Base-by-base conservation (phyloP, 768 basidiomycete genomes). In the Tricholoma sp. region DNA sequence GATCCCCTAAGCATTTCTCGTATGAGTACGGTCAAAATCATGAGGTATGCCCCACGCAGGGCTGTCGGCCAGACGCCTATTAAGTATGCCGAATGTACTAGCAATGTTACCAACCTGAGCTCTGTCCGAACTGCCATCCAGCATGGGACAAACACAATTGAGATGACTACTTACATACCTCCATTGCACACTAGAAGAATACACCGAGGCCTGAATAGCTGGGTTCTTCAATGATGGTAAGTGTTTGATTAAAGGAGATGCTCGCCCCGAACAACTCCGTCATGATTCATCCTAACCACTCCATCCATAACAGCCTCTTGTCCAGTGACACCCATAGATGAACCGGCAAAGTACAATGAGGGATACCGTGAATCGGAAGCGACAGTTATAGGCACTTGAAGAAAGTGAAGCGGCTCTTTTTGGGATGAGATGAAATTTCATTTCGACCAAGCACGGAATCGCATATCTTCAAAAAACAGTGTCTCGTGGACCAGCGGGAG, bases 41-140 rank as follows among this genome's bases (percentile, higher is more conserved):
- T 12, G 29, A 55, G 5, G 21, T 32, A 31, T 21, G 37, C 31
- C n/a, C 50, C 82, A 59, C 88, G 88, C 57, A 72, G 66, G 4
- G 78, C 80, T 1, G 85, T 83, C 5, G 83, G 82, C 88, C 88
- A 91, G 7, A 79, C 74, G 4, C 89, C 88, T 27, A 84, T 76
- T 21, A 89, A 83, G n/a, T n/a, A n/a, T n/a, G n/a, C n/a, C n/a
- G n/a, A n/a, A n/a, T n/a, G n/a, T 83, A 66, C 86, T 88, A 27
- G 79, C 83, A 16, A 84, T 73, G 22, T 79, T 78, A 8, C 88
- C 88, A 21, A 90, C 66, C 66, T 89, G 87, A 2, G 85, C 74
- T 21, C 84, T 86, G 67, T 83, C 83, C 14, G 84, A 86, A 60
- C 86, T 89, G 49, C 39, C 6, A 19, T 35, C 55, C 32, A 46